Conservation (phyloP, 192 early-diverging fungal genomes). For the Coemansia sp. region DNA sequence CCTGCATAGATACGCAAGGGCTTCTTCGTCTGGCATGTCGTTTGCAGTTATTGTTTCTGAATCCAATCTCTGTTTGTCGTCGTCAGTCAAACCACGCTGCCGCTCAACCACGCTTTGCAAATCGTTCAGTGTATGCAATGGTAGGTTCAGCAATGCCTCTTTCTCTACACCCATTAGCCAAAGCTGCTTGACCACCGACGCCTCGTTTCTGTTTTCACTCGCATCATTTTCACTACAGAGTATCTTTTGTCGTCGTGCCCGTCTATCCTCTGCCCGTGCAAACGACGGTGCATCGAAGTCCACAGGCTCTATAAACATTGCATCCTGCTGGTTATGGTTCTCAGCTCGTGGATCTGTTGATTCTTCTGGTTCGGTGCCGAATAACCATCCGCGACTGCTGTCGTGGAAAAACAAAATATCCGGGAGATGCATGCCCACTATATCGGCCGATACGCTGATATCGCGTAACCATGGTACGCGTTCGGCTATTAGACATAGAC, state of each 20-base stretch:
- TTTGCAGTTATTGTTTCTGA: neutral
- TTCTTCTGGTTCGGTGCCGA: neutral
- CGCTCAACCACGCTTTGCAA: neutral
- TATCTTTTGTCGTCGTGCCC: slow-evolving; percentile 14
- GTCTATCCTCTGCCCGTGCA: slow-evolving; percentile 11
- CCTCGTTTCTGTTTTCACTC: neutral
- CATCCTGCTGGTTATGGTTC: neutral
- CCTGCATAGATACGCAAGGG: too few relatives aligned
- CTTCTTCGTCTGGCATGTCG: too few relatives aligned
- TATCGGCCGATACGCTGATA: neutral
- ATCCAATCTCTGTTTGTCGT: neutral
- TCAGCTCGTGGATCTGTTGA: too few relatives aligned
- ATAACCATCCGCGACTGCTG: slow-evolving; percentile 11
- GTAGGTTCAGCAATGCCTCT: slow-evolving; percentile 28
- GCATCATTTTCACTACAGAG: neutral
- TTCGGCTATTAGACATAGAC: slow-evolving; percentile 19
- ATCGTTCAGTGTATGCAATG: slow-evolving; percentile 24
- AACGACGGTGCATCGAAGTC: slow-evolving; percentile 17
- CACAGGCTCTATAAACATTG: neutral
- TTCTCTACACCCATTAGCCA: slow-evolving; percentile 14
- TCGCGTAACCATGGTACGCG: slow-evolving; percentile 28
- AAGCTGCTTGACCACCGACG: slow-evolving; percentile 8
- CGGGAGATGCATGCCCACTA: slow-evolving; percentile 6
- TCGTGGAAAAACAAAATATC: slow-evolving; percentile 31
- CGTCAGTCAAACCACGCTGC: neutral